Percentiles rank a stretch among this genome's conserved stretches.
These are phyloP conservation scores for Phaeosphaeriaceae sp. DNA, from an alignment of 2,329 filamentous ascomycete species.

Conservation along the genomic window DNA sequence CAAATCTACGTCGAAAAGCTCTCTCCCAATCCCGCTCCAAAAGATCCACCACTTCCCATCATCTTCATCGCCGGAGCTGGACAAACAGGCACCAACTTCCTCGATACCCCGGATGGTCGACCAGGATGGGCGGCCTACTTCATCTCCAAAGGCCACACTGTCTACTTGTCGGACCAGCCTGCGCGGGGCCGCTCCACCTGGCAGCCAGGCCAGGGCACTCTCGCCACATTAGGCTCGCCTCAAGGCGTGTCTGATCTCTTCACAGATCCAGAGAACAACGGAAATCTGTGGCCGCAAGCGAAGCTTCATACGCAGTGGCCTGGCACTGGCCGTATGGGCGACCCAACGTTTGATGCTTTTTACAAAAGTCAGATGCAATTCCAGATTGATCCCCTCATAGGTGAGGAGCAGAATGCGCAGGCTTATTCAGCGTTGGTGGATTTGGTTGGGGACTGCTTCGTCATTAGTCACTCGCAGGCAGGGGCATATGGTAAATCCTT, in stretches of 20 bases:
- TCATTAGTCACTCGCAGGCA: slow-evolving; percentile 61
- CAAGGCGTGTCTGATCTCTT: slow-evolving; percentile 33
- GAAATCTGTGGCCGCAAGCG: slow-evolving; percentile 51
- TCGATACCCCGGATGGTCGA: slow-evolving; percentile 58
- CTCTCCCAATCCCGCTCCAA: slow-evolving; percentile 6
- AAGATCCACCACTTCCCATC: slow-evolving; percentile 20
- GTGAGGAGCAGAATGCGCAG: slow-evolving; percentile 43
- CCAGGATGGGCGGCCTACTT: slow-evolving; percentile 60
- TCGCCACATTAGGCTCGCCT: slow-evolving; percentile 12
- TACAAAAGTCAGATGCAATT: slow-evolving; percentile 54
- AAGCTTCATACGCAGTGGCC: slow-evolving; percentile 55
- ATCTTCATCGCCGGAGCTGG: slow-evolving; percentile 36
- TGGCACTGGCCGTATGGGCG: slow-evolving; percentile 48
- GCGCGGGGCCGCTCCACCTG: slow-evolving; percentile 57
- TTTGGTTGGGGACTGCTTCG: slow-evolving; percentile 50
- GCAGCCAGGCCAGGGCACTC: slow-evolving; percentile 41
- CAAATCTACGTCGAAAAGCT: slow-evolving; percentile 38
- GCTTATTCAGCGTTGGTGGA: slow-evolving; percentile 55
- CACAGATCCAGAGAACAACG: slow-evolving; percentile 44
- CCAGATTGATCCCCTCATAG: slow-evolving; percentile 33
- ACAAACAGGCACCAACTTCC: slow-evolving; percentile 41
- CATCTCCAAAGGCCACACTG: slow-evolving; percentile 54
- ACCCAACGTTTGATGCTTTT: slow-evolving; percentile 59
- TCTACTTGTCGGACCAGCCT: slow-evolving; percentile 58
- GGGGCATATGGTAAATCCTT: slow-evolving; percentile 51